Conservation (phyloP, 139 green algal genomes). For the Astrephomene gubernaculifera region DNA sequence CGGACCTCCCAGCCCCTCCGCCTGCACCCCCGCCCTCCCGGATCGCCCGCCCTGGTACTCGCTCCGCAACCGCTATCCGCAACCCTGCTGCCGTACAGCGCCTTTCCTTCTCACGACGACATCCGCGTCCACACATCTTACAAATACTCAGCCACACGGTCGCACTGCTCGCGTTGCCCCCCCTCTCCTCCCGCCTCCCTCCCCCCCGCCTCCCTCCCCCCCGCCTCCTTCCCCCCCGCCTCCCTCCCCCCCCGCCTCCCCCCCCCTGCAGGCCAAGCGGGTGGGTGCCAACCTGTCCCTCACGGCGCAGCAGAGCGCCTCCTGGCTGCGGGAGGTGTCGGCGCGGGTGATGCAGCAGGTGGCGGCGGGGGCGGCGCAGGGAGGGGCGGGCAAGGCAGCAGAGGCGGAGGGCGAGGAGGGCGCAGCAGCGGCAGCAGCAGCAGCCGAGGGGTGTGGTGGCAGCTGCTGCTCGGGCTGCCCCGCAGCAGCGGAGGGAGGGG, state of each 20-base stretch:
- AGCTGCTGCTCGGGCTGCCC: neutral
- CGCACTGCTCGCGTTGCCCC: neutral
- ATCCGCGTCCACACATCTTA: no score
- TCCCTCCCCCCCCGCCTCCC: neutral
- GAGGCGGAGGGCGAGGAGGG: neutral
- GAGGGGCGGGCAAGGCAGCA: no score
- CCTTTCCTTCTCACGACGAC: no score
- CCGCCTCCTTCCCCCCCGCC: neutral
- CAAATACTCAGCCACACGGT: no score
- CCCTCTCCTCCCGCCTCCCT: neutral
- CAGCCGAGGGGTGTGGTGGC: neutral
- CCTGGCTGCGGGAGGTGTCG: constrained; percentile 27
- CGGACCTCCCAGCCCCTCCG: no score
- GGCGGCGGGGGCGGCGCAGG: neutral
- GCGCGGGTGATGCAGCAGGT: neutral
- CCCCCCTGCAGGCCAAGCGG: constrained; percentile 14
- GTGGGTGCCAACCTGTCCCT: constrained; percentile 5
- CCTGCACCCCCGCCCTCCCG: no score
- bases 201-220: neutral
- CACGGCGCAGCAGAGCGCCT: constrained; percentile 14
- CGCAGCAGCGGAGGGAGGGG: no score
- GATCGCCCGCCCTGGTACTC: no score
- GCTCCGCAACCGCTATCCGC: no score
- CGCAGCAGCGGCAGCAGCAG: neutral
- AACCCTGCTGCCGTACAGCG: no score